phyloP scores from a whole-genome alignment of 2,329 filamentous ascomycete species.

The Aspergillus sergii region DNA sequence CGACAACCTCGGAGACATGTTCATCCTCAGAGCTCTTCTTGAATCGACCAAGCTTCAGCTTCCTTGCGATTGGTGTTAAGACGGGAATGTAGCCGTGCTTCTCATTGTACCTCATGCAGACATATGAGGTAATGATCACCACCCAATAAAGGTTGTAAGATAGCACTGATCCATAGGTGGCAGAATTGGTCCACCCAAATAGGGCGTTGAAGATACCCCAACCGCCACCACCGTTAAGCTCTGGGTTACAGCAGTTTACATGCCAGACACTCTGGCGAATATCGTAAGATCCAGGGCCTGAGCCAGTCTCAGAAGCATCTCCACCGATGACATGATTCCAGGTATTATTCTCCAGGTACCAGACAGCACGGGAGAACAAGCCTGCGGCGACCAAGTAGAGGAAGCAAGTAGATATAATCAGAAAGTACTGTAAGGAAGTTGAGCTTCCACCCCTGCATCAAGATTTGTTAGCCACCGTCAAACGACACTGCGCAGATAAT shows the following conservation, averaged over 20 bases:
- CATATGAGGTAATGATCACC: slow-evolving; percentile 55
- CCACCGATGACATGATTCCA: slow-evolving; percentile 64
- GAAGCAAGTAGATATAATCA: slow-evolving; percentile 77
- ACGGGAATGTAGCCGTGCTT: too few species aligned
- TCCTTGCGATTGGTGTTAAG: too few species aligned
- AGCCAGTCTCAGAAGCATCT: slow-evolving; percentile 63
- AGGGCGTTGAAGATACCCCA: slow-evolving; percentile 89
- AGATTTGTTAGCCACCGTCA: neutral
- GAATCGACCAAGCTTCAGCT: too few species aligned
- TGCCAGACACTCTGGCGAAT: slow-evolving; percentile 80
- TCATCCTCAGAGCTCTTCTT: too few species aligned
- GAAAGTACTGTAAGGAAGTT: slow-evolving; percentile 70
- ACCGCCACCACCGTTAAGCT: slow-evolving; percentile 70
- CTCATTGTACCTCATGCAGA: too few species aligned
- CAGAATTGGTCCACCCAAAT: slow-evolving; percentile 85
- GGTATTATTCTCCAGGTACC: slow-evolving; percentile 68
- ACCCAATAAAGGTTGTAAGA: slow-evolving; percentile 90
- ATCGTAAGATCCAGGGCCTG: slow-evolving; percentile 76
- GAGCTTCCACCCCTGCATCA: slow-evolving; percentile 58
- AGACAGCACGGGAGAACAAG: slow-evolving; percentile 75
- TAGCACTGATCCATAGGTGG: slow-evolving; percentile 83
- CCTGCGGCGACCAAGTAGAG: slow-evolving; percentile 82
- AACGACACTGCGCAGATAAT: too few species aligned
- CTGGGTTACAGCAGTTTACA: slow-evolving; percentile 79
- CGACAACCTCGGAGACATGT: too few species aligned